Conservation (phyloP, 805 yeast genomes). For the Ogataea siamensis region DNA sequence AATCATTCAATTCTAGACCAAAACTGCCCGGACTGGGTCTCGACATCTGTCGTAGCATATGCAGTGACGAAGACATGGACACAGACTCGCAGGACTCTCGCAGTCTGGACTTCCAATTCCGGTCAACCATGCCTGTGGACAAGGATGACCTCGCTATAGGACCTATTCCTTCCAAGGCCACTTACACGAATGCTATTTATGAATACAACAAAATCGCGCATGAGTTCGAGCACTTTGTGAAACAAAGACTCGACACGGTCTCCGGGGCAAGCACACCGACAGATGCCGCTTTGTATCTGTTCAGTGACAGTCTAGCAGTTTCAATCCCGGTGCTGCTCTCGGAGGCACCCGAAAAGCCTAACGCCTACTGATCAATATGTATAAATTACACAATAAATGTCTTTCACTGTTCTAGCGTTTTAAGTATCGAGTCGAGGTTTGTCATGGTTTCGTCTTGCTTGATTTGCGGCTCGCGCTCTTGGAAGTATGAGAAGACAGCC, state of each 20-base stretch:
- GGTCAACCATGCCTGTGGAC: slow-evolving; percentile 4
- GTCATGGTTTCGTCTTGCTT: slow-evolving; percentile 12
- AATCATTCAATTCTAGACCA: slow-evolving; percentile 18
- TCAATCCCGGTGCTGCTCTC: slow-evolving; percentile 35
- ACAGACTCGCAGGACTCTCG: slow-evolving; percentile 4
- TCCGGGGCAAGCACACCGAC: slow-evolving; percentile 5
- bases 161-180: not conserved
- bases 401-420: slow-evolving; percentile 2
- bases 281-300: slow-evolving; percentile 5
- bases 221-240: slow-evolving; percentile 45
- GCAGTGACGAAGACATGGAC: slow-evolving; percentile 5
- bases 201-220: slow-evolving; percentile 49
- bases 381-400: not conserved
- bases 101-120: slow-evolving; percentile 14
- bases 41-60: slow-evolving; percentile 3
- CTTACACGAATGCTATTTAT: slow-evolving; percentile 38
- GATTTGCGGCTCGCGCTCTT: slow-evolving; percentile 2
- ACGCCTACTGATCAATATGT: slow-evolving; percentile 18
- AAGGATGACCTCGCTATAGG: slow-evolving; percentile 9
- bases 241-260: slow-evolving; percentile 8
- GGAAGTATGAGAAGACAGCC: slow-evolving; percentile 24
- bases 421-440: not conserved
- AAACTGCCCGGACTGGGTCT: slow-evolving; percentile 21
- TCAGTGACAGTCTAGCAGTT: slow-evolving; percentile 16
- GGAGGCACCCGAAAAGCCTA: slow-evolving; percentile 32